Evolutionary conservation across 2,329 filamentous ascomycete species (phyloP).

Genomic region (Tolypocladium ophioglossoides): DNA sequence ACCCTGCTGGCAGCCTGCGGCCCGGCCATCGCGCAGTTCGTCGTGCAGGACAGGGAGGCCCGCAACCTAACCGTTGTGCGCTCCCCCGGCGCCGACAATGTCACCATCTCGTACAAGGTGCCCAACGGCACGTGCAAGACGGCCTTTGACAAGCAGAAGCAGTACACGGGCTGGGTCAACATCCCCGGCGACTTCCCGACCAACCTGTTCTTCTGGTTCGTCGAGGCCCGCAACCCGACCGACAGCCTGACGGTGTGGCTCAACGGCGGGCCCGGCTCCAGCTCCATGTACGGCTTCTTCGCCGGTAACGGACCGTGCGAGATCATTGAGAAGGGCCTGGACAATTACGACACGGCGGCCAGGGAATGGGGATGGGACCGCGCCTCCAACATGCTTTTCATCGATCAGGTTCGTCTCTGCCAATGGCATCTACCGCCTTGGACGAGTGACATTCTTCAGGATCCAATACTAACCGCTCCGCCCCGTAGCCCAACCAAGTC

Average conservation of each 20-base stretch:
- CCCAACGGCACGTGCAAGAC: constrained; percentile 53
- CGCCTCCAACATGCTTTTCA: constrained; percentile 42
- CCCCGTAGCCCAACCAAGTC: constrained; percentile 55
- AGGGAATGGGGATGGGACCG: constrained; percentile 58
- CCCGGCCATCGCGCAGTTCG: constrained; percentile 20
- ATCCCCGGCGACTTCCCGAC: constrained; percentile 44
- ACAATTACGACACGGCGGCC: constrained; percentile 42
- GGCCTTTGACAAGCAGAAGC: constrained; percentile 52
- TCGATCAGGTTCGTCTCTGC: constrained; percentile 35
- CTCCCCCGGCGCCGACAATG: constrained; percentile 51
- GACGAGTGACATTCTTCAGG: background rate
- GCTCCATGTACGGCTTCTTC: constrained; percentile 55
- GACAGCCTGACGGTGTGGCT: constrained; percentile 48
- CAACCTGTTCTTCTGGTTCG: constrained; percentile 42
- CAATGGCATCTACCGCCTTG: background rate
- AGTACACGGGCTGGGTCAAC: constrained; percentile 60
- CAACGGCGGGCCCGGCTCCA: constrained; percentile 56
- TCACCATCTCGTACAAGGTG: constrained; percentile 59
- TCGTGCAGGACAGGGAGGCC: constrained; percentile 15
- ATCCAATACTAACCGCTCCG: background rate
- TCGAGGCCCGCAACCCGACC: constrained; percentile 32
- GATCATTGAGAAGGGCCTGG: constrained; percentile 33
- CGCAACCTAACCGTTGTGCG: constrained; percentile 42
- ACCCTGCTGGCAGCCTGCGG: constrained; percentile 6
- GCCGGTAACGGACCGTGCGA: constrained; percentile 46